Conservation (phyloP, 202 grass and related monocot genomes). For the Zizania palustris region DNA sequence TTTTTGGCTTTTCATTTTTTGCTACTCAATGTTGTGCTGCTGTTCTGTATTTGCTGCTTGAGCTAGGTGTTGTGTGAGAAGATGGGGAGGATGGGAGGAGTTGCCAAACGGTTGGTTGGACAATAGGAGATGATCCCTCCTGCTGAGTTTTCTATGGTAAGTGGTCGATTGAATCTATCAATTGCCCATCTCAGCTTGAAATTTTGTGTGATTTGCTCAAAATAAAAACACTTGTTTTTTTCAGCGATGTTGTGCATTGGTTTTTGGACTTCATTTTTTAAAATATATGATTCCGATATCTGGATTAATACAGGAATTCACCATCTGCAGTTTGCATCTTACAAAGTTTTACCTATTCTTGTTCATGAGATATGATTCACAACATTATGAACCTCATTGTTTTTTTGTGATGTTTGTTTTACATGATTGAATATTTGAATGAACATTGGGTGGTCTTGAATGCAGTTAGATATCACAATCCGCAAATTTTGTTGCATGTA, state of each 20-base stretch:
- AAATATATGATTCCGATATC: neutral
- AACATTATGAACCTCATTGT: neutral
- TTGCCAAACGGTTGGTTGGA: neutral
- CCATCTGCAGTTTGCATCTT: neutral
- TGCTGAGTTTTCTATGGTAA: neutral
- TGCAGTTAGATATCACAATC: slow-evolving; percentile 10
- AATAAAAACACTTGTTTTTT: too few species aligned
- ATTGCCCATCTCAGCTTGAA: neutral
- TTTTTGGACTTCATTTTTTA: neutral
- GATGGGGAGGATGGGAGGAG: neutral
- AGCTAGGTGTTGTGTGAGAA: neutral
- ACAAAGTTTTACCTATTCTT: neutral
- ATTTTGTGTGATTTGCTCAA: neutral
- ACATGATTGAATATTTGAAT: neutral
- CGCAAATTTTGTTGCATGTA: neutral
- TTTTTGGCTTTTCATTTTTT: neutral
- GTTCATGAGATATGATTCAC: neutral
- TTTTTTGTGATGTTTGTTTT: neutral
- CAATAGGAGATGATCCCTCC: neutral
- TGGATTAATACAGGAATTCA: neutral
- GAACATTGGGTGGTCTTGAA: neutral
- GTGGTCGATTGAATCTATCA: neutral
- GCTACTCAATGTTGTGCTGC: neutral
- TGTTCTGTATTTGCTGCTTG: neutral
- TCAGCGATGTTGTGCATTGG: neutral